Percentiles rank a stretch among this genome's conserved stretches.
Conservation (phyloP, 108 stramenopile species). For the Discostella pseudostelligera region DNA sequence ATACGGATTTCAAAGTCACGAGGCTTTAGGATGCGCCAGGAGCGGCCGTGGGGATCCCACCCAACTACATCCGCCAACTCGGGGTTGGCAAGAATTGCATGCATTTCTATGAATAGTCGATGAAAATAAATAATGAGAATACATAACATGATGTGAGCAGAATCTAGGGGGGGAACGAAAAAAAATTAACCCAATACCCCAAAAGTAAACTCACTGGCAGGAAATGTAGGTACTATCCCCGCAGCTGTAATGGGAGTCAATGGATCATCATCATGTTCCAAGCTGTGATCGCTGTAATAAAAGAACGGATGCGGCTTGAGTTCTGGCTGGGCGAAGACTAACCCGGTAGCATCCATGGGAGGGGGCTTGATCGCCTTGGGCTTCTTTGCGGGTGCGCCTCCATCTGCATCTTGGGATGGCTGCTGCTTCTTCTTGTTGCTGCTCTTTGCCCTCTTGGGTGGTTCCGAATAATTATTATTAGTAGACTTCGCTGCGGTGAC, state of each 20-base stretch:
- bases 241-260: constrained; percentile 58
- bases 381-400: neutral
- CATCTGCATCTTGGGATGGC: neutral
- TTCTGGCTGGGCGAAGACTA: constrained; percentile 20
- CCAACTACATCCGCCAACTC: constrained; percentile 58
- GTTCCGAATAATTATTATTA: neutral
- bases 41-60: constrained; percentile 76
- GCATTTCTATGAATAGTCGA: constrained; percentile 41
- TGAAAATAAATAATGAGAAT: neutral
- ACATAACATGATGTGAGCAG: no score
- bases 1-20: constrained; percentile 65
- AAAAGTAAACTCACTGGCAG: constrained; percentile 46
- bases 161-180: neutral
- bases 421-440: neutral
- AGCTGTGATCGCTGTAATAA: constrained; percentile 61
- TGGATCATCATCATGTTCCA: constrained; percentile 58
- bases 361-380: constrained; percentile 12
- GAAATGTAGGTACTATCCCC: constrained; percentile 69
- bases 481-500: neutral
- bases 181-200: neutral
- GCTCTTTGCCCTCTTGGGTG: neutral
- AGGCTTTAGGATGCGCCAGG: constrained; percentile 69
- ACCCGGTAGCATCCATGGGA: constrained; percentile 19
- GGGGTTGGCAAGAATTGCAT: constrained; percentile 58
- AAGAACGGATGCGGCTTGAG: constrained; percentile 51